These are phyloP conservation scores for Leccinum barrowsii DNA, from an alignment of 768 basidiomycete species.

Conservation along the genomic window DNA sequence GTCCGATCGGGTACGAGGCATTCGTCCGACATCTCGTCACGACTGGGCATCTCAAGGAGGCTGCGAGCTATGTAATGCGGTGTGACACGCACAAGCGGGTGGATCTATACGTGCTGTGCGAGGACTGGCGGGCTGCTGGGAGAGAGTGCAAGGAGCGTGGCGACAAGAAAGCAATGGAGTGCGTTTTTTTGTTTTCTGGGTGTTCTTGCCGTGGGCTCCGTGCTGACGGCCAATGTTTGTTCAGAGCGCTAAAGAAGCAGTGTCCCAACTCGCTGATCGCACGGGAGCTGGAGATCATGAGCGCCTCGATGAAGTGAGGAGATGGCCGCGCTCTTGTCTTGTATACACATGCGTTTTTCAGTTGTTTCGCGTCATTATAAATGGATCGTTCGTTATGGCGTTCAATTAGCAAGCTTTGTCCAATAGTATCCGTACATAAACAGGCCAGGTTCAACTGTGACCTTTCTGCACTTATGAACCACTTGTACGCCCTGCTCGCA, in stretches of 20 bases:
- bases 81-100: conserved; percentile 83
- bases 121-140: conserved; percentile 87
- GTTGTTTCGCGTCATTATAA: not conserved
- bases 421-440: too few relatives aligned
- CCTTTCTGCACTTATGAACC: too few relatives aligned
- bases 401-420: not conserved
- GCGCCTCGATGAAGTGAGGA: conserved; percentile 63
- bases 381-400: not conserved
- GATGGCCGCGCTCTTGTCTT: not conserved
- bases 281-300: conserved; percentile 69
- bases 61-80: conserved; percentile 68
- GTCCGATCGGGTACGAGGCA: conserved; percentile 93
- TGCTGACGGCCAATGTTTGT: not conserved
- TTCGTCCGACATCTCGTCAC: conserved; percentile 79
- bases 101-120: conserved; percentile 86
- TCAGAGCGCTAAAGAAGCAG: conserved; percentile 65
- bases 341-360: not conserved
- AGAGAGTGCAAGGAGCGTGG: conserved; percentile 86
- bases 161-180: conserved; percentile 85
- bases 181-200: conserved; percentile 33
- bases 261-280: conserved; percentile 80
- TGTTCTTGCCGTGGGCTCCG: not conserved
- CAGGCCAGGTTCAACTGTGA: too few relatives aligned
- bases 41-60: conserved; percentile 74
- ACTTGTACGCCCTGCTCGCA: too few relatives aligned